phyloP scores from a whole-genome alignment of 78 protist genomes.

The Bodo saltans region DNA sequence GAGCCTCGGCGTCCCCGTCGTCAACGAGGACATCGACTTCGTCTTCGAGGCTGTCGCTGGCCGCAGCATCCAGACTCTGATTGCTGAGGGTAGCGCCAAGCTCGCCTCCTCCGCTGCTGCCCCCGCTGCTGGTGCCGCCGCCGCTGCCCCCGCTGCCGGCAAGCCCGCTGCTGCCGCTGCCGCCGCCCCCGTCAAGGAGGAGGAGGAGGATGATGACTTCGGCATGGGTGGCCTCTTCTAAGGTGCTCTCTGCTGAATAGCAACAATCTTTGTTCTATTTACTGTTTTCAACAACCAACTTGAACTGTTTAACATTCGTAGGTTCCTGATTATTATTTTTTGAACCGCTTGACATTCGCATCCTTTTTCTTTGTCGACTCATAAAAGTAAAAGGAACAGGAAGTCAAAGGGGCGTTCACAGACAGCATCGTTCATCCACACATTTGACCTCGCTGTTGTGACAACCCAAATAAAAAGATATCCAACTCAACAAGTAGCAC shows the following conservation, averaged over 20 bases:
- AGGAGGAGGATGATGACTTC: constrained; percentile 32
- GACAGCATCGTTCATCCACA: too few relatives aligned
- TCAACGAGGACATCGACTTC: constrained; percentile 22
- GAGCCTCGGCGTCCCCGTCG: constrained; percentile 55
- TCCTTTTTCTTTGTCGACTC: too few relatives aligned
- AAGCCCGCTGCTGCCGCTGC: background rate
- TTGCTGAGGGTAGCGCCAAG: constrained; percentile 31
- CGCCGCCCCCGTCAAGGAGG: background rate
- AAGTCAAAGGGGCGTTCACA: too few relatives aligned
- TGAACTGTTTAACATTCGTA: too few relatives aligned
- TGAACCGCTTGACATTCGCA: too few relatives aligned
- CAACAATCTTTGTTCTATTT: too few relatives aligned
- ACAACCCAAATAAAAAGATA: too few relatives aligned
- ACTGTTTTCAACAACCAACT: too few relatives aligned
- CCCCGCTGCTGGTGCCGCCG: constrained; percentile 16
- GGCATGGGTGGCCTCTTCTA: constrained; percentile 41
- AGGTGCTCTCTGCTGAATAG: background rate
- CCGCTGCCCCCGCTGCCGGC: constrained; percentile 16
- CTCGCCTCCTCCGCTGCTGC: constrained; percentile 21
- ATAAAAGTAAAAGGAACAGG: too few relatives aligned
- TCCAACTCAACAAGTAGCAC: too few relatives aligned
- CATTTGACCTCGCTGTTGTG: too few relatives aligned
- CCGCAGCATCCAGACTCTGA: constrained; percentile 52
- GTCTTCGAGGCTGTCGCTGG: constrained; percentile 55
- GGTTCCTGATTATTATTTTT: too few relatives aligned